Base-by-base conservation (phyloP, 495 filamentous ascomycete genomes). In the Lasiosphaeriaceae sp. region DNA sequence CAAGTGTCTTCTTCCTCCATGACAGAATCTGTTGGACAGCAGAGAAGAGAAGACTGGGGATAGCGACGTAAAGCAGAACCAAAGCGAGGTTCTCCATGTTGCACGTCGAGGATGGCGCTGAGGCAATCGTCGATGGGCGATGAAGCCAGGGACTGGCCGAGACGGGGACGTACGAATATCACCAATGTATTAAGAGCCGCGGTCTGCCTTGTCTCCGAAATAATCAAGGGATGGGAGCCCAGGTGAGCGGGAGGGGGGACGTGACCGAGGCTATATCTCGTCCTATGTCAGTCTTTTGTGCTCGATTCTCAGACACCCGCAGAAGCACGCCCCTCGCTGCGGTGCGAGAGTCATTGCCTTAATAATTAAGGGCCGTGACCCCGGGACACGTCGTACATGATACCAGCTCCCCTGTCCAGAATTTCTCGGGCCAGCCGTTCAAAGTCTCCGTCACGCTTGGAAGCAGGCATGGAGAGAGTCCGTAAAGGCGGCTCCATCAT, bases 21-120 rank as follows among this genome's bases (percentile, higher is more conserved):
- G 73, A 69, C 8, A 76, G 52, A 9, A 73, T 46, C 48, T 75
- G 72, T 20, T 69, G 69, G 11, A 77, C 26, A 17, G 66, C 67
- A 2, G 75, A 78, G 49, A 73, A 68, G 34, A 78, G 45, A 17
- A 78, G 63, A 45, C 72, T 70, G 14, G 74, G 75, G 48, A 77
- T 71, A 46, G 74, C 74, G 44, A 78, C 51, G 58, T 74, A 78
- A 39, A 77, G 60, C 17, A 78, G 61, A 9, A 77, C 39, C 37
- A 77, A 54, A 0, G 67, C 43, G 24, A 68, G 35, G n/a, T 59
- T 59, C 57, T 69, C 61, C 66, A 69, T 69, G 26, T 54, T 65
- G 52, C 37, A 17, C 0, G 8, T 5, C 9, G 14, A 43, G n/a
- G 39, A 43, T 4, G 14, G n/a, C 39, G 39, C 39, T n/a, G 39